These are phyloP conservation scores for Davidsoniella eucalypti DNA, from an alignment of 2,329 filamentous ascomycete genomes.

Conservation along the genomic window DNA sequence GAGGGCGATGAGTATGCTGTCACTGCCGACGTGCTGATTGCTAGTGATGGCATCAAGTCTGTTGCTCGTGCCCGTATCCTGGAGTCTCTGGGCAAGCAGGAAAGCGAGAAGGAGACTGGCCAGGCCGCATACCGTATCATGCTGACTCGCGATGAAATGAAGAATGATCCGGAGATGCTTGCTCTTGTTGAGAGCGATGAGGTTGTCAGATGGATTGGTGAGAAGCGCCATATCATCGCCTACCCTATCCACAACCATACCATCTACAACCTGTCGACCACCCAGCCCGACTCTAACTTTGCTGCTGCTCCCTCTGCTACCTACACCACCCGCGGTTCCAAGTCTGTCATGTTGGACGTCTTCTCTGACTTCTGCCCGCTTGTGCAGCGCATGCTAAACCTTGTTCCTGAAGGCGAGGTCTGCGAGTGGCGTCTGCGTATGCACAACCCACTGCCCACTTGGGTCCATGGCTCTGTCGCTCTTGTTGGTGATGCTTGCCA, in stretches of 20 bases:
- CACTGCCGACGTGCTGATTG: conserved; percentile 36
- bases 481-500: conserved; percentile 51
- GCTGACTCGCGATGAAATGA: conserved; percentile 51
- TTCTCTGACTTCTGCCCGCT: conserved; percentile 44
- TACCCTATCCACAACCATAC: conserved; percentile 55
- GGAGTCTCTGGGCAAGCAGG: conserved; percentile 30
- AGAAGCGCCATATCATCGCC: conserved; percentile 59
- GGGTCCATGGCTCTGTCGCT: conserved; percentile 39
- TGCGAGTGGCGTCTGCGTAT: conserved; percentile 49
- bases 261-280: conserved; percentile 47
- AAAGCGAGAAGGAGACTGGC: conserved; percentile 49
- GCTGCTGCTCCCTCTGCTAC: conserved; percentile 39
- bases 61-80: conserved; percentile 36
- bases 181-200: conserved; percentile 49
- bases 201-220: conserved; percentile 62
- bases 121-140: conserved; percentile 70
- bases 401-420: conserved; percentile 45
- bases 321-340: conserved; percentile 47
- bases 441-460: conserved; percentile 38
- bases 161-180: conserved; percentile 48
- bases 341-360: conserved; percentile 42
- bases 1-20: conserved; percentile 36
- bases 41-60: conserved; percentile 40
- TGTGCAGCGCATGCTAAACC: conserved; percentile 39
- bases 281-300: conserved; percentile 45